Conservation (phyloP, 2,329 filamentous ascomycete species). For the Lecanosticta acicola region DNA sequence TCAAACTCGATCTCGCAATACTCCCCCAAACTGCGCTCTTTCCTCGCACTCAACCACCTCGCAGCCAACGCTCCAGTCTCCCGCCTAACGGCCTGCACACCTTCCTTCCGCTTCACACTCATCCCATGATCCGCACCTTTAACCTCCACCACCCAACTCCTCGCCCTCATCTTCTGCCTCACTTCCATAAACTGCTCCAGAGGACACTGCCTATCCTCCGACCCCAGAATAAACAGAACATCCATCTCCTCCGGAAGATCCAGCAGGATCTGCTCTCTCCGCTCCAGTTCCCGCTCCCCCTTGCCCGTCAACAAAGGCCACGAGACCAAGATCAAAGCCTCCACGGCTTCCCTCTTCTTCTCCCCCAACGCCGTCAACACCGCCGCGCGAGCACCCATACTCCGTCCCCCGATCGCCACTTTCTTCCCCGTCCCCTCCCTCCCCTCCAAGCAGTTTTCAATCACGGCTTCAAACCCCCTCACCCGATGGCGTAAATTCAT, state of each 20-base stretch:
- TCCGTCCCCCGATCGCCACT: slow-evolving; percentile 36
- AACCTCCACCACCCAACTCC: slow-evolving; percentile 34
- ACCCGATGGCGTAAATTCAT: slow-evolving; percentile 38
- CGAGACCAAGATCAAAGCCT: slow-evolving; percentile 35
- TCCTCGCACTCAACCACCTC: slow-evolving; percentile 10
- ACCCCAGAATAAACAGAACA: slow-evolving; percentile 39
- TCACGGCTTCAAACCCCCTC: slow-evolving; percentile 36
- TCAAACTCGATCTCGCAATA: slow-evolving; percentile 8
- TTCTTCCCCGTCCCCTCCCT: background rate
- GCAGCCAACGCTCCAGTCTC: slow-evolving; percentile 14
- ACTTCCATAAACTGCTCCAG: slow-evolving; percentile 28
- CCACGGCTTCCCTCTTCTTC: slow-evolving; percentile 6
- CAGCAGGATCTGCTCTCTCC: slow-evolving; percentile 37
- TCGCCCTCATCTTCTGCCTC: slow-evolving; percentile 35
- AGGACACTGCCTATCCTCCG: slow-evolving; percentile 34
- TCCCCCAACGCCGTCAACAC: slow-evolving; percentile 33
- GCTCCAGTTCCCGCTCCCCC: slow-evolving; percentile 20
- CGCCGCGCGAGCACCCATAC: slow-evolving; percentile 43
- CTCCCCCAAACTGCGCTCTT: slow-evolving; percentile 2
- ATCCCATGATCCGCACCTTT: slow-evolving; percentile 28
- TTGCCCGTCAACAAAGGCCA: slow-evolving; percentile 39
- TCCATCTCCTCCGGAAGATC: slow-evolving; percentile 28
- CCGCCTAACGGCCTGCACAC: slow-evolving; percentile 5
- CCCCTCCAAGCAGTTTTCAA: slow-evolving; percentile 20
- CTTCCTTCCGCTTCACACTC: slow-evolving; percentile 7